Percentiles rank a stretch among this genome's conserved stretches.
phyloP scores from a whole-genome alignment of 73 alveolate species.

The Tetrahymena malaccensis region DNA sequence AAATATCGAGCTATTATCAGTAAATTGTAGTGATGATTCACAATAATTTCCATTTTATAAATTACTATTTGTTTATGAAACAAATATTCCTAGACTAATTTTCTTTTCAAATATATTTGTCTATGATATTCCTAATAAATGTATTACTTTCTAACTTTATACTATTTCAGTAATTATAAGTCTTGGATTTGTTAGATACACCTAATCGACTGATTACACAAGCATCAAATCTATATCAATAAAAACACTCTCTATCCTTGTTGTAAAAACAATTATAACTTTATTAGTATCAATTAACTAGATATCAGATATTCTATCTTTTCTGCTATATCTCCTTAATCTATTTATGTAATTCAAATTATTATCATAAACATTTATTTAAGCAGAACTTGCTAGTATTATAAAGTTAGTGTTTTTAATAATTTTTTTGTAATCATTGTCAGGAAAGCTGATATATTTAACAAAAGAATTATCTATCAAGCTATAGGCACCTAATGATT shows the following conservation, averaged over 20 bases:
- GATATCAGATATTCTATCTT: not conserved
- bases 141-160: not conserved
- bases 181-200: not conserved
- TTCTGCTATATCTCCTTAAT: not conserved
- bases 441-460: not conserved
- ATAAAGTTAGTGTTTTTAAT: not conserved
- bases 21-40: not conserved
- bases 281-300: not conserved
- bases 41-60: not conserved
- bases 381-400: not conserved
- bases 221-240: not conserved
- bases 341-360: not conserved
- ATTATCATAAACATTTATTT: not conserved
- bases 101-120: not conserved
- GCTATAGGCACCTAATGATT: not conserved
- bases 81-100: not conserved
- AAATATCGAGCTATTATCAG: not conserved
- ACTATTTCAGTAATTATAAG: not conserved
- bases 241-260: not conserved
- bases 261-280: not conserved
- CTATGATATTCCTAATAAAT: not conserved
- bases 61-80: not conserved
- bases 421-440: not conserved
- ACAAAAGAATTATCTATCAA: not conserved
- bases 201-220: not conserved